Percentiles rank a stretch among this genome's conserved stretches.
These are phyloP conservation scores for Myrmaecium sp. DNA, from an alignment of 2,329 filamentous ascomycete genomes.

Conservation along the genomic window DNA sequence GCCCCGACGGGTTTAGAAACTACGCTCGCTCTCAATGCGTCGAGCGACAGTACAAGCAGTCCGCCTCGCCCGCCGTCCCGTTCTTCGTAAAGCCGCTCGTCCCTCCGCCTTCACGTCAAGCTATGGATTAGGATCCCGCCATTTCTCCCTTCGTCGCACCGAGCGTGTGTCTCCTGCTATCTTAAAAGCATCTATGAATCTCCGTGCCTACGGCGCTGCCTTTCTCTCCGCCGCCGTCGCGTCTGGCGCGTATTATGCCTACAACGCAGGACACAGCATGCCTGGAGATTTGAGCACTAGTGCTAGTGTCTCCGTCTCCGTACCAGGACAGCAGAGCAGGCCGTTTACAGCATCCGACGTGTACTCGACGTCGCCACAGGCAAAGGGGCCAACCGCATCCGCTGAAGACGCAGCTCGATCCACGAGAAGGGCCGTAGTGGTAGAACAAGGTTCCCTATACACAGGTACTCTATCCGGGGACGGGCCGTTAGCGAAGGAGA, in stretches of 20 bases:
- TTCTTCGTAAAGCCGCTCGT: slow-evolving; percentile 40
- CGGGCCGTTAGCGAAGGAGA: slow-evolving; percentile 74
- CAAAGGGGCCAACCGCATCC: slow-evolving; percentile 6
- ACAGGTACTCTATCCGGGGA: slow-evolving; percentile 75
- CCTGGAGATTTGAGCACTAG: slow-evolving; percentile 5
- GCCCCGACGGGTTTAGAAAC: slow-evolving; percentile 2
- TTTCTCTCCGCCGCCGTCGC: slow-evolving; percentile 51
- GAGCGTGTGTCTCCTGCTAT: slow-evolving; percentile 25
- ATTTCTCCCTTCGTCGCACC: slow-evolving; percentile 21
- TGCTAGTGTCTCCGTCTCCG: slow-evolving; percentile 7
- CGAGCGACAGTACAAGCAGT: slow-evolving; percentile 51
- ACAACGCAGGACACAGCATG: slow-evolving; percentile 26
- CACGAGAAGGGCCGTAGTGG: slow-evolving; percentile 53
- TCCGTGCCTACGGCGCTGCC: slow-evolving; percentile 49
- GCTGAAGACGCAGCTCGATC: slow-evolving; percentile 33
- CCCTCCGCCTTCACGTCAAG: slow-evolving; percentile 17
- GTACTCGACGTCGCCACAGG: slow-evolving; percentile 8
- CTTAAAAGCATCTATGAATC: slow-evolving; percentile 57
- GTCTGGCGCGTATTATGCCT: slow-evolving; percentile 62
- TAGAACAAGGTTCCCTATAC: slow-evolving; percentile 80
- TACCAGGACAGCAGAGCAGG: slow-evolving; percentile 12
- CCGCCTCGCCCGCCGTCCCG: slow-evolving; percentile 49
- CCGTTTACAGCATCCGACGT: slow-evolving; percentile 13
- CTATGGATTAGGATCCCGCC: slow-evolving; percentile 31
- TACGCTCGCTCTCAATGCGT: slow-evolving; percentile 41